These are phyloP conservation scores for Penicillium egyptiacum DNA, from an alignment of 495 filamentous ascomycete species.

Conservation along the genomic window DNA sequence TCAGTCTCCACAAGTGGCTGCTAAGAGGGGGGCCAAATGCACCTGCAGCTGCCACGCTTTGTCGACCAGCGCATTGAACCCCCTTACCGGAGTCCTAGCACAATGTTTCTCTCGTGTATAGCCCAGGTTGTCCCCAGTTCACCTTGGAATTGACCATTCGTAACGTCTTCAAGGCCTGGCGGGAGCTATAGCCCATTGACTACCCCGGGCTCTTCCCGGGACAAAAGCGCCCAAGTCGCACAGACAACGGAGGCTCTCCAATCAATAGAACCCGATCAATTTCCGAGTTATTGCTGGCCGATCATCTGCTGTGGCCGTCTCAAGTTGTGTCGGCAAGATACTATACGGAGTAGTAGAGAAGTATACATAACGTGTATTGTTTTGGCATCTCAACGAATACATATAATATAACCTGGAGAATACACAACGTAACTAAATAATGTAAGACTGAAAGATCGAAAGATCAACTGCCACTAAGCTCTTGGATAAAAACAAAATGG, in stretches of 20 bases:
- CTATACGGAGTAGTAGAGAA: not conserved
- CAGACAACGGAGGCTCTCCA: constrained; percentile 21
- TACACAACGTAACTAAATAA: not conserved
- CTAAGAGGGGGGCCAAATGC: constrained; percentile 23
- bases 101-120: constrained; percentile 4
- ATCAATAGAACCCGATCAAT: constrained; percentile 23
- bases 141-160: constrained; percentile 22
- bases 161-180: not conserved
- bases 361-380: not conserved
- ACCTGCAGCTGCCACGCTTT: constrained; percentile 46
- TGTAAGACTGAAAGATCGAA: not conserved
- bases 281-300: constrained; percentile 23
- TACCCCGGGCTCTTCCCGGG: constrained; percentile 15
- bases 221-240: constrained; percentile 21
- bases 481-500: not conserved
- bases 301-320: constrained; percentile 23
- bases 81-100: constrained; percentile 16
- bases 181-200: constrained; percentile 13
- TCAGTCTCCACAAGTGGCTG: constrained; percentile 30
- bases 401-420: not conserved
- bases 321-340: constrained; percentile 2
- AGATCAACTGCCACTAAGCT: not conserved
- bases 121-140: constrained; percentile 16
- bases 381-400: not conserved
- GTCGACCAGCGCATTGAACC: constrained; percentile 35